These are phyloP conservation scores for Rhodomyrtus psidioides DNA, from an alignment of 441 rosid genomes.

Conservation along the genomic window DNA sequence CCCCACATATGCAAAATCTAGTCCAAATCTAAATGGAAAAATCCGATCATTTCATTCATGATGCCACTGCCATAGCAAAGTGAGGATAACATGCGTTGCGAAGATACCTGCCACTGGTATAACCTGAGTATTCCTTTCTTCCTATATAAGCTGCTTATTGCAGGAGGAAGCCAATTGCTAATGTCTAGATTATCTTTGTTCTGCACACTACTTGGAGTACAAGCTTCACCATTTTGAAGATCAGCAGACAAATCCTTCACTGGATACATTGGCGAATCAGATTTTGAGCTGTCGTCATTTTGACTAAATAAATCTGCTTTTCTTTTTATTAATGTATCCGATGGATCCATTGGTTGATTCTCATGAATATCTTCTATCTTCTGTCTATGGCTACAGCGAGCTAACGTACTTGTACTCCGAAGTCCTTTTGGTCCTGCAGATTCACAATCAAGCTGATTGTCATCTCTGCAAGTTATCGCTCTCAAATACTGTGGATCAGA, in stretches of 20 bases:
- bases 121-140: slow-evolving; percentile 80
- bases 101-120: slow-evolving; percentile 91
- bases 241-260: slow-evolving; percentile 21
- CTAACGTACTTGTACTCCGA: slow-evolving; percentile 13
- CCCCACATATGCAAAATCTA: not conserved
- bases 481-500: slow-evolving; percentile 15
- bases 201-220: slow-evolving; percentile 56
- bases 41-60: not conserved
- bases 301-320: slow-evolving; percentile 20
- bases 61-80: not conserved
- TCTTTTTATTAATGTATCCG: slow-evolving; percentile 16
- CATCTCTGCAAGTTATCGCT: slow-evolving; percentile 10
- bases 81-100: not conserved
- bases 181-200: slow-evolving; percentile 44
- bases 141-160: slow-evolving; percentile 64
- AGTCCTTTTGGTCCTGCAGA: slow-evolving; percentile 22
- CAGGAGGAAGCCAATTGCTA: slow-evolving; percentile 81
- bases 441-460: slow-evolving; percentile 30
- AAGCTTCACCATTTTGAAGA: slow-evolving; percentile 37
- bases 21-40: not conserved
- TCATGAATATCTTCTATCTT: slow-evolving; percentile 23
- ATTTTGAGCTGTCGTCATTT: slow-evolving; percentile 18
- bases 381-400: slow-evolving; percentile 11
- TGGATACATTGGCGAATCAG: slow-evolving; percentile 23
- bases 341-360: slow-evolving; percentile 11